These are phyloP conservation scores for Globisporangium yorkense DNA, from an alignment of 352 stramenopile genomes.

Conservation along the genomic window DNA sequence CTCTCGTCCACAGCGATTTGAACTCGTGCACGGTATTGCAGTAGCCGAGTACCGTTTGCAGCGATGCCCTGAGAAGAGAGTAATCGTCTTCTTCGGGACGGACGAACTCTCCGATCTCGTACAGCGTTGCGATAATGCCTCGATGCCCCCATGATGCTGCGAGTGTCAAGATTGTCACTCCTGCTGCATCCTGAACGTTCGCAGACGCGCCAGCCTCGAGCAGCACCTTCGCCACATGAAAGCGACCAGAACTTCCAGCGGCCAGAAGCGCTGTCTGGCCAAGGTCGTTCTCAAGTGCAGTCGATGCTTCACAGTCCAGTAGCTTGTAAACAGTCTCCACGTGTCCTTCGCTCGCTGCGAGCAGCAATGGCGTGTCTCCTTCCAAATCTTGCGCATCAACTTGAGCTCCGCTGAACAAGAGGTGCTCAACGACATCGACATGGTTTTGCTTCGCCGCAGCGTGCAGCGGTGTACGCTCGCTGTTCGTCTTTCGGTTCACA, in stretches of 20 bases:
- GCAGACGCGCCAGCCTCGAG: not conserved
- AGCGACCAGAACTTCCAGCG: no score
- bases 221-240: not conserved
- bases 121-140: not conserved
- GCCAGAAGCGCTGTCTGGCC: no score
- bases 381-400: not conserved
- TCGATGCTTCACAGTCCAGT: no score
- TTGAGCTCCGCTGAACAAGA: not conserved
- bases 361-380: not conserved
- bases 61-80: not conserved
- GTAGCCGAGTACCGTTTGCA: not conserved
- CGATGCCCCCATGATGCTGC: not conserved
- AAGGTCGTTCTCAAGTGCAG: no score
- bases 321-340: not conserved
- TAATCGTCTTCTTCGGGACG: not conserved
- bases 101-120: not conserved
- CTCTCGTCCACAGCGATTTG: not conserved
- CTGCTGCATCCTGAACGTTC: not conserved
- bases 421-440: not conserved
- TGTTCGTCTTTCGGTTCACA: not conserved
- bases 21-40: not conserved
- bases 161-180: not conserved
- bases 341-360: not conserved
- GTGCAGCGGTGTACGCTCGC: not conserved
- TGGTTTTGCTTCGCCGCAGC: not conserved